Conservation (phyloP, 257 asterid species). For the Gynochthodes officinalis region DNA sequence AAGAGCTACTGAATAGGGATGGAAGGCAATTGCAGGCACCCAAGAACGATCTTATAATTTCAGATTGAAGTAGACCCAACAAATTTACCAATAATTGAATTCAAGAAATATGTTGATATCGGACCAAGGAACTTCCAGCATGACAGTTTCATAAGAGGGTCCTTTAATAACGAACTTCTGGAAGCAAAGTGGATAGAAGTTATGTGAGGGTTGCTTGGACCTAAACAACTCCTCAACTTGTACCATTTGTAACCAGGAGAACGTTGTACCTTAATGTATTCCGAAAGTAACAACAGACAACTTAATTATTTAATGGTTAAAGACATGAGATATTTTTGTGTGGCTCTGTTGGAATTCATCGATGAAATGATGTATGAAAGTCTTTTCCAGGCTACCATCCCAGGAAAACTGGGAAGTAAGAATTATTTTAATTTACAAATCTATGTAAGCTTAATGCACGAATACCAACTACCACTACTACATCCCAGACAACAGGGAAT, state of each 20-base stretch:
- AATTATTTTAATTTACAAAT: not conserved
- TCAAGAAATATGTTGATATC: too few relatives aligned
- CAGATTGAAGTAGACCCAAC: not conserved
- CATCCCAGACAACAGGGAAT: too few relatives aligned
- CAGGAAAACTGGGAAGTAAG: not conserved
- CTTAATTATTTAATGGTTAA: too few relatives aligned
- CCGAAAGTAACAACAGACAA: too few relatives aligned
- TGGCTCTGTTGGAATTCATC: not conserved
- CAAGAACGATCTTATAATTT: slow-evolving; percentile 25
- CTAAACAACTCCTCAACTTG: not conserved
- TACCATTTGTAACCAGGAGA: not conserved
- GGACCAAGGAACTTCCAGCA: too few relatives aligned
- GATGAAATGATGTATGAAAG: not conserved
- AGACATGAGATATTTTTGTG: not conserved
- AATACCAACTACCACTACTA: too few relatives aligned
- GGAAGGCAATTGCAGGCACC: slow-evolving; percentile 80
- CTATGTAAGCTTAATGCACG: not conserved
- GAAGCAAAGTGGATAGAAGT: not conserved
- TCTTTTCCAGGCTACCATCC: not conserved
- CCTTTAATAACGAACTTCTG: not conserved
- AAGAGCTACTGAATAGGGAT: slow-evolving; percentile 52
- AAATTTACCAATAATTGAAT: not conserved
- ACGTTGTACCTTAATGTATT: not conserved
- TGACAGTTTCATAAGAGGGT: too few relatives aligned
- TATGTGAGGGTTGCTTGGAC: not conserved